Evolutionary conservation across 169 alveolate species (phyloP), one percentile per base, ranked within the genome.

Genomic region (Amoebophrya sp.): DNA sequence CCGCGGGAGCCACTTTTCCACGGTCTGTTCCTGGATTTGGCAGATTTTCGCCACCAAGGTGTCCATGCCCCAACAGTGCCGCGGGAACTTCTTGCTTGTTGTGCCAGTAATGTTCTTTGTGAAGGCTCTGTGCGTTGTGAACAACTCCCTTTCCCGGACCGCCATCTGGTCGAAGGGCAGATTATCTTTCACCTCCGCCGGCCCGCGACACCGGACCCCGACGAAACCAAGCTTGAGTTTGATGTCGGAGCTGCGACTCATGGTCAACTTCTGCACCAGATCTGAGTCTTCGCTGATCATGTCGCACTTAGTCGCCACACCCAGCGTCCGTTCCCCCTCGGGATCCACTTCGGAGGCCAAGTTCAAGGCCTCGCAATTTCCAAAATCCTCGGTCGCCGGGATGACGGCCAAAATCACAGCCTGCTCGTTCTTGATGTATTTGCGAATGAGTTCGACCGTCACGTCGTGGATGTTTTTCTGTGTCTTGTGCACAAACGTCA

Each of bases 311-410:
- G 83, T 66, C 39, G 83, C 83, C 39, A 66, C 83, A 1, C 83
- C 83, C 35, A 66, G 32, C 1, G 83, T 66, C 18, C 83, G 1
- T 2, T 25, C 32, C 29, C 83, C 83, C 29, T 66, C 83, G 32
- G 83, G 83, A 66, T 66, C 83, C 39, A 66, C 83, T 18, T 66
- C 83, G 35, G 83, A 18, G 32, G 83, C 83, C 35, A 66, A n/a
- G 32, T 66, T 66, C 35, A 66, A 25, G 35, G 83, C 83, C 83
- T 66, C 83, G 35, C 83, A 66, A 25, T 66, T 66, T 25, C 83
- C 83, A 66, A 66, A 66, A 66, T 66, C 83, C 83, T 66, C 83
- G 38, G 83, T 66, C 35, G 83, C 83, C 35, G 83, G 83, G 12
- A 66, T 66, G 32, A 66, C 83, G 1, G 83, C 83, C 35, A 66